Conservation (phyloP, 192 early-diverging fungal species). For the Coemansia sp. region DNA sequence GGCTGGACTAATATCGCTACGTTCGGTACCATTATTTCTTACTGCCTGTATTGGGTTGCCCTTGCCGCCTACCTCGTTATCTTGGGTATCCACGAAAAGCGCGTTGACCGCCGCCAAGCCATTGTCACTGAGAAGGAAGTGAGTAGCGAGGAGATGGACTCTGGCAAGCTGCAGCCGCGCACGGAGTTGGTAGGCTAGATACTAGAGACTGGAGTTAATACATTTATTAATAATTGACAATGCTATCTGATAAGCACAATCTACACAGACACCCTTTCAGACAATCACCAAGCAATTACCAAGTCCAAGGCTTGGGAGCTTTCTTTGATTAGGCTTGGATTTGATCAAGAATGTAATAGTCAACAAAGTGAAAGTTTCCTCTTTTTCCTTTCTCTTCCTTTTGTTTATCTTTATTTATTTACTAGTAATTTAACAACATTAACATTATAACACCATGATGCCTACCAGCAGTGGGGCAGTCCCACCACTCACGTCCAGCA, state of each 20-base stretch:
- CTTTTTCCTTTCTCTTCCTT: neutral
- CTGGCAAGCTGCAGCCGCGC: constrained; percentile 6
- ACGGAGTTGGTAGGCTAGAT: neutral
- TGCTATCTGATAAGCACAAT: too few species aligned
- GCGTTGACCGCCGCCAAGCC: constrained; percentile 10
- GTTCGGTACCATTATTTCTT: constrained; percentile 70
- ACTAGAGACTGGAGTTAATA: too few species aligned
- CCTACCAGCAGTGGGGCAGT: constrained; percentile 36
- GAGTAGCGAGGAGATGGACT: neutral
- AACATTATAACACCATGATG: neutral
- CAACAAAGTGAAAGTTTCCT: neutral
- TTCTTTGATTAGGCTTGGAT: neutral
- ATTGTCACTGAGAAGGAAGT: neutral
- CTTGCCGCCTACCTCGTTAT: constrained; percentile 58
- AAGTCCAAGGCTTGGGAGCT: too few species aligned
- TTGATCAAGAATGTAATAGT: neutral
- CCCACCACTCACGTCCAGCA: constrained; percentile 36
- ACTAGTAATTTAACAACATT: neutral
- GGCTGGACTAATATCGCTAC: constrained; percentile 83
- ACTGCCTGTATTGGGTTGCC: constrained; percentile 80
- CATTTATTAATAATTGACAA: too few species aligned
- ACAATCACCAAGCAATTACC: too few species aligned
- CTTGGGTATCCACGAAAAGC: constrained; percentile 30
- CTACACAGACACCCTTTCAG: too few species aligned
- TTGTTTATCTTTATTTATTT: too few species aligned